Conservation (phyloP, 495 filamentous ascomycete genomes). For the Xylaria nigripes region DNA sequence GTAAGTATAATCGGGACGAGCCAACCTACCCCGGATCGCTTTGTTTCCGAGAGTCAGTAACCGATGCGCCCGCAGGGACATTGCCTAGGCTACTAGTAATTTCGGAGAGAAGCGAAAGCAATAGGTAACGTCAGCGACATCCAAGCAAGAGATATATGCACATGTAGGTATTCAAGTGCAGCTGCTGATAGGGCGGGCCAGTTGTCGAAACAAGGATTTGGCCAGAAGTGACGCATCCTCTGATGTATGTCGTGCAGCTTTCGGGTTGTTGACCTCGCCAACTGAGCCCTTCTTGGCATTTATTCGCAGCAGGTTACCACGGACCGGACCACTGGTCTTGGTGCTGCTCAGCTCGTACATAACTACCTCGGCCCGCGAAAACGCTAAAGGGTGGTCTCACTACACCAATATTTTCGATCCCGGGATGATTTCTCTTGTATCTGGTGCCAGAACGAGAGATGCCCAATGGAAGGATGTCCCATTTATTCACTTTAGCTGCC, state of each 20-base stretch:
- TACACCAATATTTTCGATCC: neutral
- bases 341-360: neutral
- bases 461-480: neutral
- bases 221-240: neutral
- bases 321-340: neutral
- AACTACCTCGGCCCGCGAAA: neutral
- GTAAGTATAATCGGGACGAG: neutral
- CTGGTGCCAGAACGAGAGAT: neutral
- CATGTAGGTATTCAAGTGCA: neutral
- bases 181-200: neutral
- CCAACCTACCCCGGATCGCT: neutral
- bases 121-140: neutral
- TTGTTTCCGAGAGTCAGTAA: conserved; percentile 4
- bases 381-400: neutral
- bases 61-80: conserved; percentile 1
- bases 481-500: neutral
- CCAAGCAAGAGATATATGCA: neutral
- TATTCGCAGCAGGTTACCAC: neutral
- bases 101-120: neutral
- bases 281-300: neutral
- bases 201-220: neutral
- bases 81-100: neutral
- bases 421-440: neutral
- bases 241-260: conserved; percentile 7
- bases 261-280: conserved; percentile 9